These are phyloP conservation scores for Didymella pomorum DNA, from an alignment of 2,329 filamentous ascomycete genomes.

Conservation along the genomic window DNA sequence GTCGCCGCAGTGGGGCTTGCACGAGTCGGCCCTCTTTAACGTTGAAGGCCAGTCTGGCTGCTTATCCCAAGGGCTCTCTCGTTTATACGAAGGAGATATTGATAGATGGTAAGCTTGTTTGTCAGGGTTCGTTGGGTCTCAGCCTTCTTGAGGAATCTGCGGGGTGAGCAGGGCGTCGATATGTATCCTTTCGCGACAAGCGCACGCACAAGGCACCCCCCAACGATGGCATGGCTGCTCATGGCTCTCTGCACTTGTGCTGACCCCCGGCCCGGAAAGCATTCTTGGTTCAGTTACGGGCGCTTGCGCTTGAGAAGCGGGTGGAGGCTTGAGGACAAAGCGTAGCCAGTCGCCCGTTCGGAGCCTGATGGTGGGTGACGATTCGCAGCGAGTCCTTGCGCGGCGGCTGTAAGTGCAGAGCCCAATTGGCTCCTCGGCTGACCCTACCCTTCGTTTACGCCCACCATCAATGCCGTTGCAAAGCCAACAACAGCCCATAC, in stretches of 20 bases:
- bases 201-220: slow-evolving; percentile 34
- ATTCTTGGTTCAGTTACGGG: slow-evolving; percentile 42
- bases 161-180: slow-evolving; percentile 39
- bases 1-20: slow-evolving; percentile 45
- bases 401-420: slow-evolving; percentile 37
- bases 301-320: slow-evolving; percentile 49
- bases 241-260: slow-evolving; percentile 38
- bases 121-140: slow-evolving; percentile 39
- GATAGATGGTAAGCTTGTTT: slow-evolving; percentile 22
- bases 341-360: slow-evolving; percentile 43
- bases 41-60: slow-evolving; percentile 32
- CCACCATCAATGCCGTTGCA: slow-evolving; percentile 33
- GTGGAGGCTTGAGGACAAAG: slow-evolving; percentile 42
- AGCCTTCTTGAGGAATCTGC: slow-evolving; percentile 34
- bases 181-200: slow-evolving; percentile 44
- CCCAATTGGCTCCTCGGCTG: slow-evolving; percentile 37
- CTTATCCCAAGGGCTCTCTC: slow-evolving; percentile 29
- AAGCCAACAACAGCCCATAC: slow-evolving; percentile 29
- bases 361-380: slow-evolving; percentile 39
- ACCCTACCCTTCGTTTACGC: slow-evolving; percentile 35
- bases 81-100: slow-evolving; percentile 26
- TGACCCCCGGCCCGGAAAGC: slow-evolving; percentile 36
- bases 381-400: slow-evolving; percentile 47
- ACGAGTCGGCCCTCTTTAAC: slow-evolving; percentile 36
- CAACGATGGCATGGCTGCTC: slow-evolving; percentile 33